Evolutionary conservation across 2,329 filamentous ascomycete genomes (phyloP).

Genomic region (Arthroderma sp.): DNA sequence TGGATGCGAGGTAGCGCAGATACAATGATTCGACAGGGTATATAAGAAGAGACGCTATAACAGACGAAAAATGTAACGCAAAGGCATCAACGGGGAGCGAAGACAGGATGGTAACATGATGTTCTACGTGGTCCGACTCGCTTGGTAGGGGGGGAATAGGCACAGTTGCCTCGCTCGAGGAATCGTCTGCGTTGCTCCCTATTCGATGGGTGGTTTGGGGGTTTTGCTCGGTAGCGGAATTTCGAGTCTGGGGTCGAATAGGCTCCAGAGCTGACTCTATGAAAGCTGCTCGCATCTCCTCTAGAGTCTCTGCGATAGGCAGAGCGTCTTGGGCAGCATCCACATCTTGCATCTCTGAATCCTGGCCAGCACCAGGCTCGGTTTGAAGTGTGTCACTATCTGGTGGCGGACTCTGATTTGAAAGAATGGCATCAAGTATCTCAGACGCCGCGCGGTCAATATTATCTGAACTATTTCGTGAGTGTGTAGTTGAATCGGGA

Average conservation of each 20-base stretch:
- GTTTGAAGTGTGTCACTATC: constrained; percentile 4
- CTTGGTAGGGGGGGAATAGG: too few relatives aligned
- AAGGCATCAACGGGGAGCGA: constrained; percentile 30
- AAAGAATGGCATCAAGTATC: constrained; percentile 23
- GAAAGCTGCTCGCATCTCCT: constrained; percentile 1
- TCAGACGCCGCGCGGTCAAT: constrained; percentile 17
- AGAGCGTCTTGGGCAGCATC: constrained; percentile 1
- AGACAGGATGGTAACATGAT: constrained; percentile 31
- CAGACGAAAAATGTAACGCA: constrained; percentile 27
- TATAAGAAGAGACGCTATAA: constrained; percentile 26
- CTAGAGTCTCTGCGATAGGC: constrained; percentile 5
- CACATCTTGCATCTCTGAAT: constrained; percentile 11
- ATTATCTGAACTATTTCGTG: constrained; percentile 13
- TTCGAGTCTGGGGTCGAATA: too few relatives aligned
- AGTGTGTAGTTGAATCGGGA: constrained; percentile 8
- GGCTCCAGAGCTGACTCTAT: neutral
- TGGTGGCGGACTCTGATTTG: constrained; percentile 10
- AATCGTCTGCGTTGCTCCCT: too few relatives aligned
- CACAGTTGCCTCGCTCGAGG: too few relatives aligned
- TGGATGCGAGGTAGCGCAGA: constrained; percentile 26
- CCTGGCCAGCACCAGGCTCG: constrained; percentile 18
- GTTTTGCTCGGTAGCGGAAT: too few relatives aligned
- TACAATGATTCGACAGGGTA: constrained; percentile 29
- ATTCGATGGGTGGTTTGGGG: too few relatives aligned
- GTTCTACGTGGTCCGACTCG: constrained; percentile 9